Evolutionary conservation across 2,329 filamentous ascomycete genomes (phyloP).

Genomic region (Fusarium mexicanum): DNA sequence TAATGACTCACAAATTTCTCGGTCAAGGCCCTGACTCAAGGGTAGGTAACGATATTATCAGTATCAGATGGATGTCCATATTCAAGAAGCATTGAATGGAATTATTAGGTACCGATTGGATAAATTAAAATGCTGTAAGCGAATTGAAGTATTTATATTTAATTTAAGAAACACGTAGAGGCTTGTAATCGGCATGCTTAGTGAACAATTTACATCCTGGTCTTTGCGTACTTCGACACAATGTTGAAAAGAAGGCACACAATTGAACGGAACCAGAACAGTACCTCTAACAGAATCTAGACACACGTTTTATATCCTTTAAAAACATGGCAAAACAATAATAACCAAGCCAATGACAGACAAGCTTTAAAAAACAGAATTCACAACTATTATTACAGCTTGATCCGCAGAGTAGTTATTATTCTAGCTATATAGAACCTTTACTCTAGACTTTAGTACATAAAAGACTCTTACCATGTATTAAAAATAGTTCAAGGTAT

Average conservation of each 20-base stretch:
- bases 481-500: too few species aligned
- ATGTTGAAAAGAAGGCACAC: too few species aligned
- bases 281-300: too few species aligned
- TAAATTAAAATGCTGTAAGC: fast-evolving
- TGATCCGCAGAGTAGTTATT: fast-evolving
- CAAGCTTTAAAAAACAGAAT: neutral
- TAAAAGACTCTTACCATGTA: fast-evolving
- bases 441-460: fast-evolving
- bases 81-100: too few species aligned
- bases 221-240: too few species aligned
- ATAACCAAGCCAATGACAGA: neutral
- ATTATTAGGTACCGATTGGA: fast-evolving
- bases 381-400: neutral
- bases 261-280: too few species aligned
- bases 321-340: neutral
- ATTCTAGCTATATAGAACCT: fast-evolving
- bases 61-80: neutral
- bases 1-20: neutral
- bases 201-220: neutral
- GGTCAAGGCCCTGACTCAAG: neutral
- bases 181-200: fast-evolving
- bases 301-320: neutral
- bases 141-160: fast-evolving
- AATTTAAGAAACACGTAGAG: neutral
- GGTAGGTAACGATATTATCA: neutral